Conservation (phyloP, 305 asterid species). For the Fraxinus xanthoxyloides region DNA sequence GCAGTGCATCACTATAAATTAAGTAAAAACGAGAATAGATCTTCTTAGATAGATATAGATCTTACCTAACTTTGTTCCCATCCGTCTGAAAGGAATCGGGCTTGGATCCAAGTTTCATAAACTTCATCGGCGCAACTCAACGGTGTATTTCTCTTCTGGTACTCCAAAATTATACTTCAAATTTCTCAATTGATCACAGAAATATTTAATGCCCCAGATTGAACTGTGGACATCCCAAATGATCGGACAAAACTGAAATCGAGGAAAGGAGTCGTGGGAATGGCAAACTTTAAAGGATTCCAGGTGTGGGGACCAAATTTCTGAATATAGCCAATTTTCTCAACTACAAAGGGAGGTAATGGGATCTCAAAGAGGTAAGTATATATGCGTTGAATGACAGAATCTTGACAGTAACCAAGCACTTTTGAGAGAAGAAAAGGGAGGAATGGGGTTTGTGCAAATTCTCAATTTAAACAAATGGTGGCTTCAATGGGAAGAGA, state of each 20-base stretch:
- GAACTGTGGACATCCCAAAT: slow-evolving; percentile 43
- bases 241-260: slow-evolving; percentile 43
- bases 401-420: slow-evolving; percentile 65
- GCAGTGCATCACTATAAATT: background rate
- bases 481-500: slow-evolving; percentile 69
- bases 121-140: slow-evolving; percentile 74
- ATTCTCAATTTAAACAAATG: slow-evolving; percentile 39
- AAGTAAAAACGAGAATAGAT: background rate
- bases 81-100: slow-evolving; percentile 84
- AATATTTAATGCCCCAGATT: slow-evolving; percentile 29
- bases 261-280: slow-evolving; percentile 42
- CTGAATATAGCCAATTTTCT: slow-evolving; percentile 44
- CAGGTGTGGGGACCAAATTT: slow-evolving; percentile 68
- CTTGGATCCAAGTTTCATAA: slow-evolving; percentile 99
- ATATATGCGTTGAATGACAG: slow-evolving; percentile 57
- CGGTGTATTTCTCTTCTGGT: slow-evolving; percentile 30
- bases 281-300: slow-evolving; percentile 34
- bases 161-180: slow-evolving; percentile 27
- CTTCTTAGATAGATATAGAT: slow-evolving; percentile 26
- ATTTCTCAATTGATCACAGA: slow-evolving; percentile 39
- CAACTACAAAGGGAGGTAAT: slow-evolving; percentile 39
- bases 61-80: slow-evolving; percentile 72
- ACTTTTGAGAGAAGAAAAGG: slow-evolving; percentile 26
- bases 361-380: slow-evolving; percentile 52
- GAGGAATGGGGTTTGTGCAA: slow-evolving; percentile 26